phyloP scores from a whole-genome alignment of 257 asterid genomes.

The Euphrasia confusa region DNA sequence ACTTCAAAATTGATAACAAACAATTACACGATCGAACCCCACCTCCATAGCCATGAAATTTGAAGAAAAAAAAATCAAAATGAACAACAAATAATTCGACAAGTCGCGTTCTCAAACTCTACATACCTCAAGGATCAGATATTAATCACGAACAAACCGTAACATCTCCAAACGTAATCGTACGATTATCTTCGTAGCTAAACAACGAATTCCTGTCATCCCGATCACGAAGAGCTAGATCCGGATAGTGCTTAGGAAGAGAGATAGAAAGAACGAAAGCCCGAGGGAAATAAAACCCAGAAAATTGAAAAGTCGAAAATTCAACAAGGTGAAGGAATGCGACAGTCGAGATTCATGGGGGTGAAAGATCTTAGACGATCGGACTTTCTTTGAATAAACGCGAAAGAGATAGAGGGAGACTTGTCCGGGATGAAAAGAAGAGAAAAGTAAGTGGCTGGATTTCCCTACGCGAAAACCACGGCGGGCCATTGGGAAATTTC shows the following conservation, averaged over 20 bases:
- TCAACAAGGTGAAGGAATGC: background rate
- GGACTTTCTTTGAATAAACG: slow-evolving; percentile 17
- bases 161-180: background rate
- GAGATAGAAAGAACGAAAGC: background rate
- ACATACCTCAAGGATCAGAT: slow-evolving; percentile 16
- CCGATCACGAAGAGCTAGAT: slow-evolving; percentile 3
- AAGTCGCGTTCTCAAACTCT: slow-evolving; percentile 4
- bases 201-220: background rate
- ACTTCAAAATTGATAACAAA: background rate
- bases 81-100: slow-evolving; percentile 2
- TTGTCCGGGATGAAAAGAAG: background rate
- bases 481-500: slow-evolving; percentile 27
- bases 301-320: background rate
- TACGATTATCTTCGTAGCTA: background rate
- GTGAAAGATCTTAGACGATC: slow-evolving; percentile 26
- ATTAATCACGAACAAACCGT: slow-evolving; percentile 11
- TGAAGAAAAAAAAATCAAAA: background rate
- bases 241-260: background rate
- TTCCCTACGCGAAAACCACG: slow-evolving; percentile 41
- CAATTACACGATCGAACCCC: background rate
- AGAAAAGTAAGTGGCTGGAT: slow-evolving; percentile 29
- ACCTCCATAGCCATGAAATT: background rate
- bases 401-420: slow-evolving; percentile 10
- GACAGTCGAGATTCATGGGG: slow-evolving; percentile 23
- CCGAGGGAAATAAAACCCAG: slow-evolving; percentile 1